phyloP scores from a whole-genome alignment of 345 rosid genomes.

The Salix caprea region DNA sequence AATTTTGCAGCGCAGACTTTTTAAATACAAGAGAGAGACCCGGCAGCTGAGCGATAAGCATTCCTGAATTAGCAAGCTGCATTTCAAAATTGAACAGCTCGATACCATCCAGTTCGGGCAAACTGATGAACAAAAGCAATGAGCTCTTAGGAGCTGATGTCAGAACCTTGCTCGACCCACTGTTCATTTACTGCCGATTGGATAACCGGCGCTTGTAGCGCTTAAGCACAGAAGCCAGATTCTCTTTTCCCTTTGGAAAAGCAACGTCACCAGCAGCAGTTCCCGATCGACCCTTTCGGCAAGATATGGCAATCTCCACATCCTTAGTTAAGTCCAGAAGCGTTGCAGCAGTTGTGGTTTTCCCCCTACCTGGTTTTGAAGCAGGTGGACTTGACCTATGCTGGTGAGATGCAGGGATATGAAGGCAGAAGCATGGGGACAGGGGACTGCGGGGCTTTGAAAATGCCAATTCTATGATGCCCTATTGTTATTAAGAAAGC shows the following conservation, averaged over 20 bases:
- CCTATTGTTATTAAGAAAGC: constrained; percentile 50
- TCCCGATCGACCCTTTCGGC: constrained; percentile 86
- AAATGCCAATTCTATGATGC: constrained; percentile 79
- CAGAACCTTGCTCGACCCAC: constrained; percentile 38
- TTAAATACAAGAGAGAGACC: constrained; percentile 13
- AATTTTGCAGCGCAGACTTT: constrained; percentile 32
- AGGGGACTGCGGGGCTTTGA: constrained; percentile 64
- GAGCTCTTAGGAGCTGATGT: constrained; percentile 23
- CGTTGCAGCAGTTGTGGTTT: constrained; percentile 61
- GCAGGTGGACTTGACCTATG: constrained; percentile 50
- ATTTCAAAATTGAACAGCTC: constrained; percentile 32
- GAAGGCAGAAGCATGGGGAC: constrained; percentile 84
- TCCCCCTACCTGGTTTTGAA: constrained; percentile 69
- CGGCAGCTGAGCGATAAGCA: not conserved
- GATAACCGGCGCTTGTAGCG: constrained; percentile 87
- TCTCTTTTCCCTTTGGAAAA: constrained; percentile 90
- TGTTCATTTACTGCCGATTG: constrained; percentile 26
- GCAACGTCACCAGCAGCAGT: constrained; percentile 99
- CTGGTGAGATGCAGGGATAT: constrained; percentile 49
- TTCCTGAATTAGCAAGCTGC: constrained; percentile 21
- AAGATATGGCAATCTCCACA: constrained; percentile 80
- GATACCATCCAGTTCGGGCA: constrained; percentile 12
- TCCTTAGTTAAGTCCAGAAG: constrained; percentile 83
- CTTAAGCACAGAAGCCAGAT: constrained; percentile 90
- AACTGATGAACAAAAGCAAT: constrained; percentile 5